A percentile compares a stretch with the other conserved stretches of the same genome.
Conservation (phyloP, 768 basidiomycete species). For the Panus rudis region DNA sequence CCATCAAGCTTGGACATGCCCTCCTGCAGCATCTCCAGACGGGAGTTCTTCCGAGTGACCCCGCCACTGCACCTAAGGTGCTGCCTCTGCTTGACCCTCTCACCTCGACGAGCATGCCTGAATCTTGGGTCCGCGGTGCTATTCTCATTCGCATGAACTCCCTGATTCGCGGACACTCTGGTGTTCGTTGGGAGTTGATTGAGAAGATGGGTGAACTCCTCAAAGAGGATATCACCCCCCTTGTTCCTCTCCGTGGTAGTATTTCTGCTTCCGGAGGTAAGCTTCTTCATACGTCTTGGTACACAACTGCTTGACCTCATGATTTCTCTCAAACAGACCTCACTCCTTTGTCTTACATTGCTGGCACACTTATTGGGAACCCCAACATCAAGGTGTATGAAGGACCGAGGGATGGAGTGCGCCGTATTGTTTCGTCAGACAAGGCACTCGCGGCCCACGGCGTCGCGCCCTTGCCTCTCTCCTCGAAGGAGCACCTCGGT, state of each 20-base stretch:
- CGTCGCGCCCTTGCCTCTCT: constrained; percentile 59
- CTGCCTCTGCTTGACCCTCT: constrained; percentile 70
- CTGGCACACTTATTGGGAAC: constrained; percentile 74
- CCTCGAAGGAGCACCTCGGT: constrained; percentile 74
- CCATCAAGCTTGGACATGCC: constrained; percentile 65
- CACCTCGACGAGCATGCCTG: constrained; percentile 68
- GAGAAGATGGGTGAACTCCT: constrained; percentile 73
- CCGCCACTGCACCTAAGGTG: constrained; percentile 36
- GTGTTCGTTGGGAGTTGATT: constrained; percentile 74
- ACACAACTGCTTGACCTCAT: not conserved
- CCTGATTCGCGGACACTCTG: constrained; percentile 82
- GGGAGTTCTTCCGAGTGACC: constrained; percentile 63
- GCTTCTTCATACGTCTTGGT: constrained; percentile 7
- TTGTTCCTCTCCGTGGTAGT: constrained; percentile 81
- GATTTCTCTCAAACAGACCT: constrained; percentile 57
- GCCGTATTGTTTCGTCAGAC: constrained; percentile 43
- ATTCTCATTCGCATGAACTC: constrained; percentile 87
- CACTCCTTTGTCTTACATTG: constrained; percentile 75
- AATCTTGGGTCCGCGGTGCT: constrained; percentile 82
- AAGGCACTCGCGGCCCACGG: constrained; percentile 54
- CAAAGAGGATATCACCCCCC: constrained; percentile 62
- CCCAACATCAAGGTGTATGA: constrained; percentile 72
- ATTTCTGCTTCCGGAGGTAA: constrained; percentile 79
- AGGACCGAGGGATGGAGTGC: constrained; percentile 39
- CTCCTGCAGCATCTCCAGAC: constrained; percentile 80